Conservation (phyloP, 1,139 yeast species). For the Meyerozyma carpophila region DNA sequence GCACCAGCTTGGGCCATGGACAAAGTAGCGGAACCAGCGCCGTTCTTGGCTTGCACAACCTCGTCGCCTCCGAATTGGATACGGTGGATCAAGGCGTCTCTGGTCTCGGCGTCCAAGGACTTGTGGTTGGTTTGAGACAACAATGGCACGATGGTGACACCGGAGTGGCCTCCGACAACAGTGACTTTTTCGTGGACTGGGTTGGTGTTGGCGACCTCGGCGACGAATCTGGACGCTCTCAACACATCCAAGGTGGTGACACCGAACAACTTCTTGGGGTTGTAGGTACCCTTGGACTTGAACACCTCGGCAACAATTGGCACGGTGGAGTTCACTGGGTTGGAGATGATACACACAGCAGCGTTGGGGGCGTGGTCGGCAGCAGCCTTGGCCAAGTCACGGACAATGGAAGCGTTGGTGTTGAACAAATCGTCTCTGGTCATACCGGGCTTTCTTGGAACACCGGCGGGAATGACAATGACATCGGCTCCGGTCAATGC, state of each 20-base stretch:
- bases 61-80: slow-evolving; percentile 98
- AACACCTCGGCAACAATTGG: slow-evolving; percentile 88
- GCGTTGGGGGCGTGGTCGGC: slow-evolving; percentile 74
- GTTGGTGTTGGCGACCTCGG: slow-evolving; percentile 35
- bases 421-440: slow-evolving; percentile 92
- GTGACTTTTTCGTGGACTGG: slow-evolving; percentile 64
- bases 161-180: slow-evolving; percentile 96
- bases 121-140: slow-evolving; percentile 62
- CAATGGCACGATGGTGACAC: slow-evolving; percentile 89
- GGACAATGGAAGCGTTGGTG: slow-evolving; percentile 87
- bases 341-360: slow-evolving; percentile 73
- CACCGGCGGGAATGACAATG: slow-evolving; percentile 92
- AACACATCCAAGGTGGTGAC: slow-evolving; percentile 89
- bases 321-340: slow-evolving; percentile 95
- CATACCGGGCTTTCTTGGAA: slow-evolving; percentile 98
- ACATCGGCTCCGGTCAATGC: slow-evolving; percentile 73
- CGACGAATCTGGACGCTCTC: slow-evolving; percentile 75
- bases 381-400: slow-evolving; percentile 75
- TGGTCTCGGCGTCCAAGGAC: slow-evolving; percentile 44
- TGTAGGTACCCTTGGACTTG: slow-evolving; percentile 67
- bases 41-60: slow-evolving; percentile 92
- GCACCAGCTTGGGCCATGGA: slow-evolving; percentile 98
- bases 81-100: slow-evolving; percentile 73
- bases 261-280: slow-evolving; percentile 82
- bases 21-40: slow-evolving; percentile 90